Evolutionary conservation across 2,329 filamentous ascomycete species (phyloP).

Genomic region (Colletotrichum lentis): DNA sequence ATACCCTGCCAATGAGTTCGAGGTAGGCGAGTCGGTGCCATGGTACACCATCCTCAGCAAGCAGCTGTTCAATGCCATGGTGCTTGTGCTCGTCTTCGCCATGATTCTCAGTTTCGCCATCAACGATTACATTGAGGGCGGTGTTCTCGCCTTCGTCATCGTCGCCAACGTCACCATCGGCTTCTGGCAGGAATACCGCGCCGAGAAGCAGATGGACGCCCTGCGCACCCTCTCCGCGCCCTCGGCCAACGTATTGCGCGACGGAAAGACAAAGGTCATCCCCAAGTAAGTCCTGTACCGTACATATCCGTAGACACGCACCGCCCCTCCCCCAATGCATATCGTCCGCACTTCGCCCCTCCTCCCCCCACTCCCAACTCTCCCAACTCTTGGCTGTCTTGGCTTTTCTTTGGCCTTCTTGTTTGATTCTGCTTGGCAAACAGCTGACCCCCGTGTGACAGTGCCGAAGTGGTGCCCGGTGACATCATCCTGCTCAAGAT

Average conservation of each 20-base stretch:
- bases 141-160: slow-evolving; percentile 73
- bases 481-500: slow-evolving; percentile 73
- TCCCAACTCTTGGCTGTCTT: slow-evolving; percentile 9
- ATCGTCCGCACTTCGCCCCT: not conserved
- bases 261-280: slow-evolving; percentile 65
- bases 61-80: slow-evolving; percentile 81
- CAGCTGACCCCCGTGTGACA: slow-evolving; percentile 45
- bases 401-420: slow-evolving; percentile 1
- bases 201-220: slow-evolving; percentile 73
- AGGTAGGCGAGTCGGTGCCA: slow-evolving; percentile 72
- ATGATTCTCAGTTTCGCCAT: slow-evolving; percentile 77
- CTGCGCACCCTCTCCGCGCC: slow-evolving; percentile 68
- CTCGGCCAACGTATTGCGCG: slow-evolving; percentile 68
- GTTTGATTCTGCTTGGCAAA: slow-evolving; percentile 31
- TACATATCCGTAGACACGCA: slow-evolving; percentile 16
- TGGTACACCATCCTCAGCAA: slow-evolving; percentile 77
- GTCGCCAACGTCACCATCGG: slow-evolving; percentile 74
- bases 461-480: slow-evolving; percentile 73
- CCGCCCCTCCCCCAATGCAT: not conserved
- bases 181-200: slow-evolving; percentile 70
- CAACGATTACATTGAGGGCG: slow-evolving; percentile 72
- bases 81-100: slow-evolving; percentile 77
- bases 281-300: slow-evolving; percentile 67
- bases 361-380: too few species aligned
- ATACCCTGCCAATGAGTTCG: slow-evolving; percentile 74